These are phyloP conservation scores for Diaporthe vexans DNA, from an alignment of 2,329 filamentous ascomycete genomes.

Conservation along the genomic window DNA sequence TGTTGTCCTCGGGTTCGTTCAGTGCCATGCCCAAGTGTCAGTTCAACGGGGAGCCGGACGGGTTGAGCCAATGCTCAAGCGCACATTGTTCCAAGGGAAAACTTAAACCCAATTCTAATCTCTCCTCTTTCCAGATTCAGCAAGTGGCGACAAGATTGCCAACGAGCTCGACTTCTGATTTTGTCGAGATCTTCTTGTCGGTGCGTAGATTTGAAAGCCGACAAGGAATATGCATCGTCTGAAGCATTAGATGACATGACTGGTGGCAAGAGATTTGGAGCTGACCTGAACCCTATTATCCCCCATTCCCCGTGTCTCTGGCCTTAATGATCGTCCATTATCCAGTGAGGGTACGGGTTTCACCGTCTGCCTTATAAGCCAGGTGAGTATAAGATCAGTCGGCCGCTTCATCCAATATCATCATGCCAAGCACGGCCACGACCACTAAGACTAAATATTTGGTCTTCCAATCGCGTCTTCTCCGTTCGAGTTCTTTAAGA, in stretches of 20 bases:
- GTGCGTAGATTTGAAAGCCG: slow-evolving; percentile 3
- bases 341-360: background rate
- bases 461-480: slow-evolving; percentile 4
- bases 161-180: background rate
- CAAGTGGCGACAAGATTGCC: slow-evolving; percentile 9
- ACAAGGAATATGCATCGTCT: background rate
- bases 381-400: background rate
- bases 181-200: background rate
- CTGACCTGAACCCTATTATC: background rate
- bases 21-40: background rate
- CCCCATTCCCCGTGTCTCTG: background rate
- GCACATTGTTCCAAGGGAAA: slow-evolving; percentile 17
- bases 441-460: background rate
- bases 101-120: background rate
- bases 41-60: background rate
- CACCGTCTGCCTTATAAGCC: background rate
- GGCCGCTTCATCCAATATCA: background rate
- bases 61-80: slow-evolving; percentile 1
- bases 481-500: background rate
- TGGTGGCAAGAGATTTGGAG: background rate
- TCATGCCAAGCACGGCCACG: too few species aligned
- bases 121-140: background rate
- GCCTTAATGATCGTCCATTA: background rate
- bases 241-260: background rate
- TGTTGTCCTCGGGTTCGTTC: background rate